Evolutionary conservation across 164 flowering plant genomes (phyloP).

Genomic region (Cinnamomum micranthum): DNA sequence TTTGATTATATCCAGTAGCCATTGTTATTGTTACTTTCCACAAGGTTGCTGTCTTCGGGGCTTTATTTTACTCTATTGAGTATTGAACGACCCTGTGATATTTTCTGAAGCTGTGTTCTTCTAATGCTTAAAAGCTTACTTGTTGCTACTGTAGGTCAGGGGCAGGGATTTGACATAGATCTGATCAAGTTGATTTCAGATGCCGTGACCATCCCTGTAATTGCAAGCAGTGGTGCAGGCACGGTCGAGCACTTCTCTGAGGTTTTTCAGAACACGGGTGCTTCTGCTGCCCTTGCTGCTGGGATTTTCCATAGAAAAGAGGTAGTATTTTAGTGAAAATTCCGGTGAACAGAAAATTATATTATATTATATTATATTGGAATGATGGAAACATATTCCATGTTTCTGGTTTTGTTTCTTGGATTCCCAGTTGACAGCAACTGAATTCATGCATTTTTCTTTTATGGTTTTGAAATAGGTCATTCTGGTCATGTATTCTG

Average conservation of each 20-base stretch:
- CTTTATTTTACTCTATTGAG: not conserved
- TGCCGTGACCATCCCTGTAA: conserved; percentile 93
- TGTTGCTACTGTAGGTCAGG: conserved; percentile 69
- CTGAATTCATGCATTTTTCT: too few relatives aligned
- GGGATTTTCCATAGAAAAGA: conserved; percentile 95
- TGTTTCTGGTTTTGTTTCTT: not conserved
- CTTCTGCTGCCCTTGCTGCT: conserved; percentile 99
- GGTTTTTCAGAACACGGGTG: conserved; percentile 78
- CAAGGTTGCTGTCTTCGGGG: not conserved
- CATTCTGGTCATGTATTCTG: not conserved
- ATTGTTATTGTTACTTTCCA: not conserved
- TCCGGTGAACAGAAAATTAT: not conserved
- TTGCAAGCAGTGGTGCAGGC: conserved; percentile 99
- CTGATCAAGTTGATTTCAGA: conserved; percentile 77
- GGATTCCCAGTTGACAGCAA: too few relatives aligned
- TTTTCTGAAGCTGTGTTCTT: not conserved
- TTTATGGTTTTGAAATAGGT: not conserved
- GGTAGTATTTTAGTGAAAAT: conserved; percentile 36
- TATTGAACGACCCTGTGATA: not conserved
- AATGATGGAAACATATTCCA: not conserved
- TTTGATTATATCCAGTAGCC: not conserved
- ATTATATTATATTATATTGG: not conserved
- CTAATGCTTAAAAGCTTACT: not conserved
- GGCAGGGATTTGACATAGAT: conserved; percentile 91
- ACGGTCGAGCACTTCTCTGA: conserved; percentile 79